Evolutionary conservation across 2,329 filamentous ascomycete genomes (phyloP), one percentile per base, ranked within the genome.

Genomic region (Sphaerostilbella broomeana): DNA sequence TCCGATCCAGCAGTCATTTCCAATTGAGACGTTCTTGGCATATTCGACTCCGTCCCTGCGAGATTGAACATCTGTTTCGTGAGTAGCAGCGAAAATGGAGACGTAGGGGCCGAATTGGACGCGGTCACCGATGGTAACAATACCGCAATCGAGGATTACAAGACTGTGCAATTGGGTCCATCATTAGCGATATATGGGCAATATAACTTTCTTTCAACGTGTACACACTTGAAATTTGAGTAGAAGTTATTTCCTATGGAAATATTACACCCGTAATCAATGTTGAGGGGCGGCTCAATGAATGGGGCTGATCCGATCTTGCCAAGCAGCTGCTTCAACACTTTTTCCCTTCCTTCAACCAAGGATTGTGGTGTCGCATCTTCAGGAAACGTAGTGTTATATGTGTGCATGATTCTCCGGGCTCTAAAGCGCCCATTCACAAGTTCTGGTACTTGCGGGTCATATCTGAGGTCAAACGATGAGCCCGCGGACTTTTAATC

Each of bases 41-140:
- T 65, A 73, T 47, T 73, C 70, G 38, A 71, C 58, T 12, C 58
- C 59, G 25, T 70, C 64, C 17, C 69, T 59, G 13, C 72, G 64
- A 2, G 63, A 67, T 38, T 65, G 62, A 1, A 73, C 65, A 48
- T 83, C 82, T 0, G 83, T 66, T 34, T 85, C 83, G 57, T 92
- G 86, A 0, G 77, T 82, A 1, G 76, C 85, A 2, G 77, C 75
- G 54, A 77, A 86, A 40, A 92, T 73, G 35, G 68, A 75, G 0
- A 89, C 82, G 50, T 79, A 81, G 0, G 85, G 82, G 0, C 82
- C 86, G 39, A 89, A 70, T 47, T 85, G 62, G 2, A 84, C 84
- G 19, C 84, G 73, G 18, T 81, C 71, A 0, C 85, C 85, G 32
- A 89, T 82, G 4, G 59, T 65, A 27, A 89, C 79, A 3, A 77